Evolutionary conservation across 768 basidiomycete species (phyloP).

Genomic region (Mycena polygramma): DNA sequence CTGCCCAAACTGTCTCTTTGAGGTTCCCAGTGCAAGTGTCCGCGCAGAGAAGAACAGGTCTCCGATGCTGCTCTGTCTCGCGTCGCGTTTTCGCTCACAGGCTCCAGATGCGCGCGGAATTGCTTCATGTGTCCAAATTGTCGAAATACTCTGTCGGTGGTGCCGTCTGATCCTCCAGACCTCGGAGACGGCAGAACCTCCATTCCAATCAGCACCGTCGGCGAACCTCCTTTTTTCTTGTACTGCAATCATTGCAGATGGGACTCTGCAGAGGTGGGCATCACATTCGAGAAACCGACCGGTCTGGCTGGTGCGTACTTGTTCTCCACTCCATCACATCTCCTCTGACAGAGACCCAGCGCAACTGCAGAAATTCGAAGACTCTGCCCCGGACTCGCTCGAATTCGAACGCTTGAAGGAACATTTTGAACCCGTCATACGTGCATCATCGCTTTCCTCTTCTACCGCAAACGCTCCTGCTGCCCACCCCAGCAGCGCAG

Average conservation of each 20-base stretch:
- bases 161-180: constrained; percentile 89
- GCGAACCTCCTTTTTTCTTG: constrained; percentile 91
- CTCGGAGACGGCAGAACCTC: constrained; percentile 66
- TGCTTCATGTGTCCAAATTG: constrained; percentile 98
- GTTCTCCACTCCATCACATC: background rate
- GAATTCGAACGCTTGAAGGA: constrained; percentile 97
- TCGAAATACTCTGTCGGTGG: constrained; percentile 88
- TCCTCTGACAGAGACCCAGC: constrained; percentile 58
- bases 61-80: background rate
- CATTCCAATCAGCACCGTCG: constrained; percentile 69
- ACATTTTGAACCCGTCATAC: constrained; percentile 94
- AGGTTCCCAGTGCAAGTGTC: constrained; percentile 98
- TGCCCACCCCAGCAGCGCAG: constrained; percentile 60
- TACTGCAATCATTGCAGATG: constrained; percentile 95
- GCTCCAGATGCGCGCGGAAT: constrained; percentile 91
- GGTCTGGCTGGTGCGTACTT: constrained; percentile 84
- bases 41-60: constrained; percentile 97
- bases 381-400: constrained; percentile 84
- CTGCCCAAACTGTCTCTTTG: constrained; percentile 98
- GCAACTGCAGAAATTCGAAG: constrained; percentile 92
- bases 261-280: constrained; percentile 93
- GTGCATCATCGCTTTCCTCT: constrained; percentile 82
- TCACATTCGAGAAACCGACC: constrained; percentile 96
- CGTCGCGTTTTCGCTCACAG: background rate
- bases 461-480: constrained; percentile 63